Conservation (phyloP, 306 rosid species). For the Benincasa hispida region DNA sequence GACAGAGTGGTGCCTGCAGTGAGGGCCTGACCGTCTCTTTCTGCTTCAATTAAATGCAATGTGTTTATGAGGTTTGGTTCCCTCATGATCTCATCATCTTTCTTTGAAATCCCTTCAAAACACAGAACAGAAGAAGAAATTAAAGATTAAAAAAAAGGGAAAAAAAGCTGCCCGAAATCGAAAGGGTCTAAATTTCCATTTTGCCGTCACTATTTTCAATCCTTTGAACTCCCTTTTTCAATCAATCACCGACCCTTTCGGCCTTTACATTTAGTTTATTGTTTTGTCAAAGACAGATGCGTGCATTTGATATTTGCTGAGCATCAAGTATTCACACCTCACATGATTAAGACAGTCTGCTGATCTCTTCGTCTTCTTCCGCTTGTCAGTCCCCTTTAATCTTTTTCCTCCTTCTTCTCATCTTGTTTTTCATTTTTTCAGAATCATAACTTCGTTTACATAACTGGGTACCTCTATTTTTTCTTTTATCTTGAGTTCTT, state of each 20-base stretch:
- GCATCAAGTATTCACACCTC: neutral
- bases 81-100: neutral
- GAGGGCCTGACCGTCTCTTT: neutral
- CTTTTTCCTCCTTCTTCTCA: neutral
- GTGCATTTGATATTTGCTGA: neutral
- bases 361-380: neutral
- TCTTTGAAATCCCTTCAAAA: neutral
- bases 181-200: neutral
- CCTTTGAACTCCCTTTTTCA: neutral
- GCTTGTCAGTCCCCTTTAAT: neutral
- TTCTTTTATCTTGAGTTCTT: neutral
- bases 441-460: neutral
- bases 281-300: neutral
- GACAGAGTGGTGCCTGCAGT: slow-evolving; percentile 1
- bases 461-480: neutral
- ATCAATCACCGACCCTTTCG: slow-evolving; percentile 3
- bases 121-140: neutral
- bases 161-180: neutral
- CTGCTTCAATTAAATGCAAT: neutral
- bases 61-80: neutral
- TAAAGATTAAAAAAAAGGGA: neutral
- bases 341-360: neutral
- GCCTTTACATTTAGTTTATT: neutral
- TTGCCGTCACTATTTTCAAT: neutral
- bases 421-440: neutral